Conservation (phyloP, 108 stramenopile species). For the Asterionellopsis glacialis region DNA sequence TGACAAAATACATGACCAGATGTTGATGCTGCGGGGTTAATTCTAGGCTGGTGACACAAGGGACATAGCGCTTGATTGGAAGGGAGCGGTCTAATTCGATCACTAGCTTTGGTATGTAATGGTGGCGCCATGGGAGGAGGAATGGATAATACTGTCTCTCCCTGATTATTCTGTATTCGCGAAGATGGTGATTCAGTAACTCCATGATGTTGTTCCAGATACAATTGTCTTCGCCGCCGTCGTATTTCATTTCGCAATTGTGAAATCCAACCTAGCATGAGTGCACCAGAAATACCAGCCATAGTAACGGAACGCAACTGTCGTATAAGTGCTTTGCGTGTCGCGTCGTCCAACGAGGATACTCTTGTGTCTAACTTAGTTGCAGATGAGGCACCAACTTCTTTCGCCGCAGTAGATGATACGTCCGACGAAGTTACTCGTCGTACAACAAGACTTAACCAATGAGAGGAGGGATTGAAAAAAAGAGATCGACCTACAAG, state of each 20-base stretch:
- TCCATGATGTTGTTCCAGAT: slow-evolving; percentile 4
- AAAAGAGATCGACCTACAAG: slow-evolving; percentile 57
- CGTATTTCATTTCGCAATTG: slow-evolving; percentile 7
- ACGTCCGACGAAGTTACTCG: slow-evolving; percentile 57
- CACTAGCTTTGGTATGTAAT: slow-evolving; percentile 2
- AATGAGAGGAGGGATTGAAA: slow-evolving; percentile 57
- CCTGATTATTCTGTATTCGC: neutral
- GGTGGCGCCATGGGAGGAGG: slow-evolving; percentile 47
- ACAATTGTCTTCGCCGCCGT: neutral
- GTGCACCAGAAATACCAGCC: slow-evolving; percentile 3
- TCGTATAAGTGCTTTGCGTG: slow-evolving; percentile 5
- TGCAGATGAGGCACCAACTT: slow-evolving; percentile 9
- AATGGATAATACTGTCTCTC: slow-evolving; percentile 3
- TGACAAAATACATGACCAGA: slow-evolving; percentile 79
- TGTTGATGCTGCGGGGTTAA: slow-evolving; percentile 66
- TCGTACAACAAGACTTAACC: slow-evolving; percentile 51
- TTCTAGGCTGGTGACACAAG: slow-evolving; percentile 55
- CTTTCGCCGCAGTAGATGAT: slow-evolving; percentile 12
- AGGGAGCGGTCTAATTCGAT: slow-evolving; percentile 5
- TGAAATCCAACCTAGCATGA: slow-evolving; percentile 7
- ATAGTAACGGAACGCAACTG: neutral
- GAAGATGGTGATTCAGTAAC: slow-evolving; percentile 1
- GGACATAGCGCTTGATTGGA: slow-evolving; percentile 33
- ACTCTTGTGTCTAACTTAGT: slow-evolving; percentile 15
- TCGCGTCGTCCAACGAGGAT: neutral